A percentile compares a stretch with the other conserved stretches of the same genome.
Conservation (phyloP, 2,329 filamentous ascomycete genomes). For the Madurella mycetomatis region DNA sequence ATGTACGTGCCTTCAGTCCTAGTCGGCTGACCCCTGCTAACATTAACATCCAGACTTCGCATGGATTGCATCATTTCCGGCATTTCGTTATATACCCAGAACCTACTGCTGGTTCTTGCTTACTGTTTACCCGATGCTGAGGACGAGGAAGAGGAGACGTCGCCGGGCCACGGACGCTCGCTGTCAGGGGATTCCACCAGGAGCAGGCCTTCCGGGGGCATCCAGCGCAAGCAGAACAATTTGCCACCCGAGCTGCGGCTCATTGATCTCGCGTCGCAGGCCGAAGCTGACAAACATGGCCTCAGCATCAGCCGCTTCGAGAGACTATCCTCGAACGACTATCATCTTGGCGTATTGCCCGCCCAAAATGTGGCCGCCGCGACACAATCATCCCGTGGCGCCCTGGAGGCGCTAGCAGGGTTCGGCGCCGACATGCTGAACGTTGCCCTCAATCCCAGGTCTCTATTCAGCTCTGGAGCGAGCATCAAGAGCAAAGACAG, state of each 20-base stretch:
- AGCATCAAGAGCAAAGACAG: constrained; percentile 64
- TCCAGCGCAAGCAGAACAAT: constrained; percentile 70
- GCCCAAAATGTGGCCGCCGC: constrained; percentile 64
- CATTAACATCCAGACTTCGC: constrained; percentile 58
- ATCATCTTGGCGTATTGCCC: constrained; percentile 81
- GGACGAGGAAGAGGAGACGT: constrained; percentile 47
- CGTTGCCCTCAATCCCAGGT: constrained; percentile 78
- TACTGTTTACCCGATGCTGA: constrained; percentile 74
- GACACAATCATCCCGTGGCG: constrained; percentile 62
- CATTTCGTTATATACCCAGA: constrained; percentile 92
- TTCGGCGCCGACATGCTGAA: constrained; percentile 80
- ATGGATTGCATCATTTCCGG: constrained; percentile 98
- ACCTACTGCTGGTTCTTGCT: constrained; percentile 82
- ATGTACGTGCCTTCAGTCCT: constrained; percentile 57
- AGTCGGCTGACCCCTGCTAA: not conserved
- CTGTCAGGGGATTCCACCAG: constrained; percentile 45
- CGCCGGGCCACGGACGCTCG: constrained; percentile 39
- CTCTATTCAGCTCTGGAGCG: constrained; percentile 80
- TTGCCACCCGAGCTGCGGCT: constrained; percentile 83
- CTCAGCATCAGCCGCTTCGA: constrained; percentile 84
- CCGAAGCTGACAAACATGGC: constrained; percentile 82
- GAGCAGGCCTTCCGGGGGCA: constrained; percentile 60
- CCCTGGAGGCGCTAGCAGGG: constrained; percentile 70
- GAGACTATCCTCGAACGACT: constrained; percentile 80
- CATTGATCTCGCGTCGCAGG: constrained; percentile 82